Base-by-base conservation (phyloP, 306 rosid genomes). In the Fragaria iinumae region DNA sequence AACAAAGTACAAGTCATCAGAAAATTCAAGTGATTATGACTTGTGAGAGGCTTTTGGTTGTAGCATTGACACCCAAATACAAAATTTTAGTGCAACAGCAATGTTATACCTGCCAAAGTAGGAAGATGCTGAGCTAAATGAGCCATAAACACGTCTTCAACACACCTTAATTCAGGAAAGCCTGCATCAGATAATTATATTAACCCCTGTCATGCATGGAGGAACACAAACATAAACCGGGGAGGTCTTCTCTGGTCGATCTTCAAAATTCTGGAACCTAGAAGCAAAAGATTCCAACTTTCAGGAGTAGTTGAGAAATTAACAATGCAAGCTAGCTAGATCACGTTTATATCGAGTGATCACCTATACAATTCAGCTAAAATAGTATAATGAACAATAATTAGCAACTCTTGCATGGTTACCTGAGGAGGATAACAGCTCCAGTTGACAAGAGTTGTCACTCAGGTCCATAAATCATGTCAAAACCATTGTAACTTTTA, bases 181-280 rank as follows among this genome's bases (percentile, higher is more conserved):
- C 52, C 64, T 20, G 18, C 55, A 69, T 49, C 76, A 69, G 74
- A 60, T n/a, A n/a, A n/a, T n/a, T n/a, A n/a, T n/a, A n/a, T n/a
- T 60, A 67, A 34, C 62, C 56, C 75, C 25, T n/a, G 12, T 23
- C 81, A 43, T 66, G 55, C 57, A 63, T 53, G 53, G 25, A 63
- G 56, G 57, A 55, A 41, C 74, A 3, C 29, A 18, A 49, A 36
- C 39, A 29, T 20, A 55, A 72, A 52, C 74, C 36, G 67, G 75
- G 69, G 78, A 41, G 67, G 81, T 59, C 63, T 56, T 76, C 76
- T 52, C 71, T 67, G 52, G 75, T 38, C 8, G 41, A 4, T 59
- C 52, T 67, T 71, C 32, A 29, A 29, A 29, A 29, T 29, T 52
- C 17, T 38, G 32, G 29, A 66, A 25, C 14, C 39, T 29, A 52